These are phyloP conservation scores for Claviceps sp. DNA, from an alignment of 2,329 filamentous ascomycete species.

Conservation along the genomic window DNA sequence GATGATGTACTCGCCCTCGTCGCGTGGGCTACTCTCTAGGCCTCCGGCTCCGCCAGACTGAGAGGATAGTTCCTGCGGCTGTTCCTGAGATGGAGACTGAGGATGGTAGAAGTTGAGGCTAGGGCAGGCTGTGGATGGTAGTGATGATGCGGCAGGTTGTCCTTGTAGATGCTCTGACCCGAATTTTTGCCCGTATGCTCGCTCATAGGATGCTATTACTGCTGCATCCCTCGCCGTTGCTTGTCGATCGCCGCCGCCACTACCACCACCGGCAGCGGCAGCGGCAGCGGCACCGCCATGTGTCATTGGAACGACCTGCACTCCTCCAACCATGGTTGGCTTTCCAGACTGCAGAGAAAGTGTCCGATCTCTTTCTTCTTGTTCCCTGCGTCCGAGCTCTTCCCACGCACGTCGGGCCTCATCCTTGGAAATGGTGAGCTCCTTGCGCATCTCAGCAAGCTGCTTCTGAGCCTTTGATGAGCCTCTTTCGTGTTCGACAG, in stretches of 20 bases:
- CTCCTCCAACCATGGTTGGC: slow-evolving; percentile 79
- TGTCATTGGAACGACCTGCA: slow-evolving; percentile 90
- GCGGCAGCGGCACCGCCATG: slow-evolving; percentile 13
- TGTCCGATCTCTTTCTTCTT: slow-evolving; percentile 81
- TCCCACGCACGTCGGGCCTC: slow-evolving; percentile 95
- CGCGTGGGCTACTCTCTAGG: slow-evolving; percentile 53
- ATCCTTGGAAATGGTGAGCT: slow-evolving; percentile 88
- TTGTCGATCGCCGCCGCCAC: slow-evolving; percentile 47
- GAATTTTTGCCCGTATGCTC: slow-evolving; percentile 19
- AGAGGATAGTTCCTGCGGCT: neutral
- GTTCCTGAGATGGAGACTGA: slow-evolving; percentile 8
- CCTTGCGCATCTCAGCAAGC: slow-evolving; percentile 81
- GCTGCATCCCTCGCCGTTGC: slow-evolving; percentile 27
- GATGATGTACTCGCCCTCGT: slow-evolving; percentile 59
- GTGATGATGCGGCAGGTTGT: slow-evolving; percentile 20
- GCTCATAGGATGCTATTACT: slow-evolving; percentile 10
- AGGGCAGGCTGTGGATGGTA: slow-evolving; percentile 16
- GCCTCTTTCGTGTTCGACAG: slow-evolving; percentile 54
- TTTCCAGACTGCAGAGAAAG: slow-evolving; percentile 75
- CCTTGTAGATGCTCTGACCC: slow-evolving; percentile 26
- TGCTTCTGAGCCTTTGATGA: slow-evolving; percentile 66
- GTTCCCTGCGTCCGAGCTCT: slow-evolving; percentile 82
- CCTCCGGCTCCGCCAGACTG: slow-evolving; percentile 13
- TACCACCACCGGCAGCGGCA: too few species aligned
- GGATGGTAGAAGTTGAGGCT: slow-evolving; percentile 11